Evolutionary conservation across 345 rosid genomes (phyloP), one percentile per base, ranked within the genome.

Genomic region (Lagerstroemia speciosa): DNA sequence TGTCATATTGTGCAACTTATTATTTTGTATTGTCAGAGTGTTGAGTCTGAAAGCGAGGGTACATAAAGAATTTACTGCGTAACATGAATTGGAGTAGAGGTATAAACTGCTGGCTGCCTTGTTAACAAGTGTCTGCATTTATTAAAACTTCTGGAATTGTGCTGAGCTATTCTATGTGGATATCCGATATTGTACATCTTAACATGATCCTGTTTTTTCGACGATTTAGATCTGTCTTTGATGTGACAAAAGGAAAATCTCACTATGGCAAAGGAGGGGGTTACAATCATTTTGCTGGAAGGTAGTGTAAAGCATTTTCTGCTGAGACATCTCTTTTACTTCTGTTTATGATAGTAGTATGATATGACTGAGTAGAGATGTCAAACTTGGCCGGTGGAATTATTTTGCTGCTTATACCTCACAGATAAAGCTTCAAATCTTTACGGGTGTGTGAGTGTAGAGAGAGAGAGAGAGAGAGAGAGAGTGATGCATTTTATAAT

Each of bases 221-320:
- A 75, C 64, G 69, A 62, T 67, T 62, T 83, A 94, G 99, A 70
- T 91, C 99, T 34, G 97, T 91, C 69, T 94, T 89, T 76, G 99
- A 94, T 72, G 99, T 94, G 53, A 85, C 88, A 0, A 89, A 83
- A 81, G 99, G 99, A 71, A 91, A 87, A 77, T 89, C 95, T 45
- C 99, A 91, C 76, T 91, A 91, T 71, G 97, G 97, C 27, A 71
- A 63, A 12, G 96, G 97, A 76, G 97, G 96, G 33, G 82, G 99
- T 74, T 94, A 94, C 81, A 77, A 82, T 74, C 99, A 94, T 81
- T 94, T 94, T 79, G 69, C 96, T 72, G 99, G 96, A 78, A 91
- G 97, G 99, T 89, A 75, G 40, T 72, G 76, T 37, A 24, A 17
- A 26, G 15, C 69, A 27, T 40, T 62, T 66, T 38, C 52, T 71